Evolutionary conservation across 176 grass and related monocot species (phyloP).

Genomic region (Cenchrus purpureus): DNA sequence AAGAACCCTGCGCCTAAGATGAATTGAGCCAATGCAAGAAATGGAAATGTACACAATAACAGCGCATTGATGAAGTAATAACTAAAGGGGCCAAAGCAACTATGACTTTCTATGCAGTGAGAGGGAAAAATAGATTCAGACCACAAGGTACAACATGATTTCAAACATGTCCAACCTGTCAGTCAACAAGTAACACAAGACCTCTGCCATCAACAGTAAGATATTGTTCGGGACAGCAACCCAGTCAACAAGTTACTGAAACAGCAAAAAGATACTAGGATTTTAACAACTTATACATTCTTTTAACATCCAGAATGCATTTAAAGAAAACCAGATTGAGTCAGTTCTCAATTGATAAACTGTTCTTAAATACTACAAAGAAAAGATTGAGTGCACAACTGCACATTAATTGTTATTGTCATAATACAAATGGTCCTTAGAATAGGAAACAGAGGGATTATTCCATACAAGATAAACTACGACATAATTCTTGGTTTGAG

Average conservation of each 20-base stretch:
- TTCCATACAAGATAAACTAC: not conserved
- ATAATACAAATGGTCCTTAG: not conserved
- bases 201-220: not conserved
- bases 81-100: not conserved
- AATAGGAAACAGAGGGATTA: not conserved
- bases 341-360: not conserved
- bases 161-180: not conserved
- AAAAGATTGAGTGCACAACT: not conserved
- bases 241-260: not conserved
- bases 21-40: not conserved
- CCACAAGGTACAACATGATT: not conserved
- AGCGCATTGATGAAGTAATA: not conserved
- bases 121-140: no score
- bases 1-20: not conserved
- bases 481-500: not conserved
- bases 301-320: not conserved
- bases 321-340: not conserved
- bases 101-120: not conserved
- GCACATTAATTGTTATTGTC: not conserved
- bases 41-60: not conserved
- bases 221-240: not conserved
- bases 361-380: not conserved
- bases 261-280: not conserved
- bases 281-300: constrained; percentile 10
- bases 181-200: not conserved